Evolutionary conservation across 1,139 yeast genomes (phyloP).

Genomic region (Torulaspora globosa): DNA sequence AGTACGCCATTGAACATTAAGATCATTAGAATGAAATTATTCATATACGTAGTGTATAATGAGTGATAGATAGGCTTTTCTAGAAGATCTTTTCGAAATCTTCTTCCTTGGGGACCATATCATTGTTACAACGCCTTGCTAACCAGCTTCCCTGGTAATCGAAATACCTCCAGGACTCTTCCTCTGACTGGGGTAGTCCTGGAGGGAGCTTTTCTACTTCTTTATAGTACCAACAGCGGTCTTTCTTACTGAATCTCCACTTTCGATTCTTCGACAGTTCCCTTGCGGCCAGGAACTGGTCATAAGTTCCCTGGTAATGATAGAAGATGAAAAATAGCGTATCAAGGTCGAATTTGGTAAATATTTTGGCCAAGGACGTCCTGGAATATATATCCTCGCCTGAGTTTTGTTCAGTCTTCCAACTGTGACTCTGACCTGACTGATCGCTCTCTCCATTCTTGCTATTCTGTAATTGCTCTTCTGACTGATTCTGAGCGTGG

Average conservation of each 20-base stretch:
- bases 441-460: slow-evolving; percentile 5
- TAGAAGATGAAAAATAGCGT: slow-evolving; percentile 91
- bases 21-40: slow-evolving; percentile 11
- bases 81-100: slow-evolving; percentile 48
- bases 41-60: slow-evolving; percentile 4
- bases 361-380: slow-evolving; percentile 42
- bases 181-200: slow-evolving; percentile 40
- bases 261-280: slow-evolving; percentile 71
- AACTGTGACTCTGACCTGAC: slow-evolving; percentile 3
- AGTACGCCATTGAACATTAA: slow-evolving; percentile 7
- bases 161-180: slow-evolving; percentile 74
- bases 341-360: slow-evolving; percentile 76
- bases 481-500: slow-evolving; percentile 10
- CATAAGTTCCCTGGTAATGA: slow-evolving; percentile 62
- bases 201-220: slow-evolving; percentile 50
- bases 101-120: slow-evolving; percentile 45
- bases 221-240: slow-evolving; percentile 80
- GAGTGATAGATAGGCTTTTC: slow-evolving; percentile 8
- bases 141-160: slow-evolving; percentile 91
- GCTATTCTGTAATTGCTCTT: slow-evolving; percentile 6
- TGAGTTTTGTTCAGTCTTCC: slow-evolving; percentile 11
- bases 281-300: slow-evolving; percentile 77
- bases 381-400: slow-evolving; percentile 33
- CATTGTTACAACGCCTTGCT: slow-evolving; percentile 52
- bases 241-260: slow-evolving; percentile 78